Evolutionary conservation across 2,329 filamentous ascomycete genomes (phyloP).

Genomic region (Sarocladiaceae sp.): DNA sequence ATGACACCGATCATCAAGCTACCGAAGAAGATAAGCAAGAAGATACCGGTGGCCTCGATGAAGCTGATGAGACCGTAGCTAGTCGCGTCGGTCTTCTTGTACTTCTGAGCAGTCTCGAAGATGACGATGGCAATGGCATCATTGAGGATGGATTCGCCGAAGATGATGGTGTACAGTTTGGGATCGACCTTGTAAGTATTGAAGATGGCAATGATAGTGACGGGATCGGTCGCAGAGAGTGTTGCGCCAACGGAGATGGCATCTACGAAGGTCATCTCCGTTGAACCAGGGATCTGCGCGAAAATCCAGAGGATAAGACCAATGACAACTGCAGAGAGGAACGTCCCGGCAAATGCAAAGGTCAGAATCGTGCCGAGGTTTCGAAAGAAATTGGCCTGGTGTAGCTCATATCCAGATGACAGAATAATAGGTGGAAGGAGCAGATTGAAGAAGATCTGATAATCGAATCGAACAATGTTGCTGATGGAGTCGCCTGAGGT

Average conservation of each 20-base stretch:
- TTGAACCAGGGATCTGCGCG: slow-evolving; percentile 76
- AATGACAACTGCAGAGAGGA: slow-evolving; percentile 93
- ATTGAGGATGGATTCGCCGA: slow-evolving; percentile 96
- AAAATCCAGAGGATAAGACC: slow-evolving; percentile 86
- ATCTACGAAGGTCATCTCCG: slow-evolving; percentile 88
- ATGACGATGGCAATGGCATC: slow-evolving; percentile 98
- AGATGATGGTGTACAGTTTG: slow-evolving; percentile 97
- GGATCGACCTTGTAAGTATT: slow-evolving; percentile 99
- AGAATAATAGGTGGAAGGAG: slow-evolving; percentile 98
- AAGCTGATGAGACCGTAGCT: slow-evolving; percentile 76
- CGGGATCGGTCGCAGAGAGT: slow-evolving; percentile 92
- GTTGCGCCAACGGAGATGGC: slow-evolving; percentile 96
- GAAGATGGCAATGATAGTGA: slow-evolving; percentile 97
- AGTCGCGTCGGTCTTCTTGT: slow-evolving; percentile 69
- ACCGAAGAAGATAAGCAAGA: slow-evolving; percentile 93
- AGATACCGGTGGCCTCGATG: slow-evolving; percentile 88
- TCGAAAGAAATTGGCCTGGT: slow-evolving; percentile 98
- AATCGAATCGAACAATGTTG: slow-evolving; percentile 92
- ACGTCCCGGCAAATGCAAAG: slow-evolving; percentile 95
- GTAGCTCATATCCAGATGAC: slow-evolving; percentile 92
- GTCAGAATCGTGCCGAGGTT: slow-evolving; percentile 97
- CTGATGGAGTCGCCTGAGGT: slow-evolving; percentile 79
- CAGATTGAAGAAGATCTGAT: slow-evolving; percentile 99
- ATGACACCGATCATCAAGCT: slow-evolving; percentile 85
- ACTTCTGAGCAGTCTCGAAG: slow-evolving; percentile 95